These are phyloP conservation scores for Pleoardoris graminearum DNA, from an alignment of 2,329 filamentous ascomycete genomes.

Conservation along the genomic window DNA sequence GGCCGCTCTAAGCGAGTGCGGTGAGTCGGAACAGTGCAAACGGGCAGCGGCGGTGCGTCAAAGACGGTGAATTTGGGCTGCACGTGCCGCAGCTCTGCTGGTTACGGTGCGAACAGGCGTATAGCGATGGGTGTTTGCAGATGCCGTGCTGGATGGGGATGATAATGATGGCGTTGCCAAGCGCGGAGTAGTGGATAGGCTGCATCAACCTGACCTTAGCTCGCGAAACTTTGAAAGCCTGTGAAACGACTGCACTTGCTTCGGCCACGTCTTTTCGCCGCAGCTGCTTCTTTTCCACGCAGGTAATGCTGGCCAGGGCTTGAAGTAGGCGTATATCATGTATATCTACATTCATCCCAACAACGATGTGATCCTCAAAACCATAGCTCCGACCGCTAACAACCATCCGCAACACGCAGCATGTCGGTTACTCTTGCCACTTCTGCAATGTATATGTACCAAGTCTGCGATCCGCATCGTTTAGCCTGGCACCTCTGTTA, in stretches of 20 bases:
- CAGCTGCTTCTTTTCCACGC: too few relatives aligned
- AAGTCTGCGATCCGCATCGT: background rate
- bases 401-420: background rate
- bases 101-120: background rate
- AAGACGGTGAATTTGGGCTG: conserved; percentile 6
- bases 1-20: conserved; percentile 42
- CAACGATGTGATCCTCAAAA: background rate
- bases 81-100: conserved; percentile 1
- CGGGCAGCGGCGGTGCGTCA: conserved; percentile 6
- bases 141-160: conserved; percentile 13
- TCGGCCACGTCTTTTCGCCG: too few relatives aligned
- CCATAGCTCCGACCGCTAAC: background rate
- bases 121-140: conserved; percentile 15
- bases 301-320: too few relatives aligned
- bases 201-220: background rate
- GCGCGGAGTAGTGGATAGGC: conserved; percentile 11
- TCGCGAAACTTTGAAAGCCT: background rate
- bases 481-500: background rate
- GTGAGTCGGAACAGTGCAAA: conserved; percentile 24
- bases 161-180: conserved; percentile 24
- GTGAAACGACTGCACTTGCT: background rate
- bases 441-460: background rate
- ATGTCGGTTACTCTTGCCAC: background rate
- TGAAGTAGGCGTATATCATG: too few relatives aligned
- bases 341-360: background rate